phyloP scores from a whole-genome alignment of 495 filamentous ascomycete genomes.

The Trichocladium uniseriatum region DNA sequence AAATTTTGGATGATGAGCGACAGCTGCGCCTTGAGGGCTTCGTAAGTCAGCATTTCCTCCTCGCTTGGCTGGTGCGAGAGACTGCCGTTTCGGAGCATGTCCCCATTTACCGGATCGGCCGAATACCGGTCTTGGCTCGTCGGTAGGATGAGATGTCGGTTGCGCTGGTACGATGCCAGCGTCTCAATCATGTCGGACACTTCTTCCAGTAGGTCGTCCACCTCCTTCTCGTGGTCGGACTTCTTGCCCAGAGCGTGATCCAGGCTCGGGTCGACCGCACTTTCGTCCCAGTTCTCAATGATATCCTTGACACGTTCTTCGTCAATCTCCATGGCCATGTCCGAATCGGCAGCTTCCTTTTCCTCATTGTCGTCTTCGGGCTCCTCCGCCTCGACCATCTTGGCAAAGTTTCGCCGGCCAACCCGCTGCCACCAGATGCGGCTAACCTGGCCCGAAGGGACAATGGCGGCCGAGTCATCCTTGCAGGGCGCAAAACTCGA shows the following conservation, averaged over 20 bases:
- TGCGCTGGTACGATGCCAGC: constrained; percentile 75
- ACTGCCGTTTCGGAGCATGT: constrained; percentile 42
- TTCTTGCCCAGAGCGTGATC: constrained; percentile 44
- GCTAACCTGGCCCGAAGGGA: constrained; percentile 60
- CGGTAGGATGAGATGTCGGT: constrained; percentile 57
- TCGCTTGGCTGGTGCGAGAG: constrained; percentile 43
- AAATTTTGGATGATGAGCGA: constrained; percentile 60
- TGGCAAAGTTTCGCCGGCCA: constrained; percentile 51
- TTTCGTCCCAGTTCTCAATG: constrained; percentile 43
- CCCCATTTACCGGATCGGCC: constrained; percentile 40
- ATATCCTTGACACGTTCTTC: constrained; percentile 38
- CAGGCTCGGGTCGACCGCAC: constrained; percentile 39
- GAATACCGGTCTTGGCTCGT: constrained; percentile 40
- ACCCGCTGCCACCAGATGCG: constrained; percentile 80
- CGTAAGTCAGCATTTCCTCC: constrained; percentile 64
- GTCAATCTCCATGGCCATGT: constrained; percentile 30
- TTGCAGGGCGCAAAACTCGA: constrained; percentile 79
- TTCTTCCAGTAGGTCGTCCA: constrained; percentile 65
- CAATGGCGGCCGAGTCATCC: constrained; percentile 67
- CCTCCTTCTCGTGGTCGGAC: constrained; percentile 48
- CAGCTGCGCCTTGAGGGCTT: constrained; percentile 64
- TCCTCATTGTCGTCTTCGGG: constrained; percentile 31
- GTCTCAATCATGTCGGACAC: constrained; percentile 80
- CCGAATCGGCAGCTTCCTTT: constrained; percentile 9
- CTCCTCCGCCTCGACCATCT: constrained; percentile 33